phyloP scores from a whole-genome alignment of 73 alveolate species.

The Stentor roeselii region DNA sequence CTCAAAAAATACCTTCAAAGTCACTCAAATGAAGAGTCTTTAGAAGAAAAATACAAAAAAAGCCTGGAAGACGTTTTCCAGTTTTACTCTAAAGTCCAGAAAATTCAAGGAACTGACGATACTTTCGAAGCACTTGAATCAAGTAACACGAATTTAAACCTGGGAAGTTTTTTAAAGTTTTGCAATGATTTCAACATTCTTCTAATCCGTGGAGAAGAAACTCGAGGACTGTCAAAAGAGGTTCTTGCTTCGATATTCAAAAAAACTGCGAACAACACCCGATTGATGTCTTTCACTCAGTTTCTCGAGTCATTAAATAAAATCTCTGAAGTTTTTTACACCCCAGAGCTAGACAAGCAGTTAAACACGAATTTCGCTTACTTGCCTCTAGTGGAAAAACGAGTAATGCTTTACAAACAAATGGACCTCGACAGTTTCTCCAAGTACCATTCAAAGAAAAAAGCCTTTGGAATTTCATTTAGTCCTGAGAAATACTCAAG shows the following conservation, averaged over 20 bases:
- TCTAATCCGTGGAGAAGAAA: background rate
- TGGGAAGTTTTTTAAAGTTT: conserved; percentile 6
- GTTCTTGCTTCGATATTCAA: background rate
- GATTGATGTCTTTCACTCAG: background rate
- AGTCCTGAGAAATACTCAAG: conserved; percentile 15
- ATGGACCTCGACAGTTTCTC: background rate
- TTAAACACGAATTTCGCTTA: background rate
- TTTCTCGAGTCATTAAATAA: background rate
- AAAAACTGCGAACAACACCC: background rate
- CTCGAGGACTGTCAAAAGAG: background rate
- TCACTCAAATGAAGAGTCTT: background rate
- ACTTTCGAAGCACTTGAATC: conserved; percentile 9
- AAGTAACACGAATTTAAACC: background rate
- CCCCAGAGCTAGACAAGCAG: background rate
- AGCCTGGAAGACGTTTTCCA: conserved; percentile 4
- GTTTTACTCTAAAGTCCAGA: conserved; percentile 17
- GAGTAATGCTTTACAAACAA: background rate
- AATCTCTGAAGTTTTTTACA: background rate
- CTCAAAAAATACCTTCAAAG: no score
- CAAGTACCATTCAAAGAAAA: background rate
- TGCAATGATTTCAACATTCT: background rate
- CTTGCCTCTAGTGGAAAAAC: conserved; percentile 1
- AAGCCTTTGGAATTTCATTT: conserved; percentile 3
- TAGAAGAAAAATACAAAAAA: background rate
- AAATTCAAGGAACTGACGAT: background rate